These are phyloP conservation scores for Dendrobium huoshanense DNA, from an alignment of 106 monocot species.

Conservation along the genomic window DNA sequence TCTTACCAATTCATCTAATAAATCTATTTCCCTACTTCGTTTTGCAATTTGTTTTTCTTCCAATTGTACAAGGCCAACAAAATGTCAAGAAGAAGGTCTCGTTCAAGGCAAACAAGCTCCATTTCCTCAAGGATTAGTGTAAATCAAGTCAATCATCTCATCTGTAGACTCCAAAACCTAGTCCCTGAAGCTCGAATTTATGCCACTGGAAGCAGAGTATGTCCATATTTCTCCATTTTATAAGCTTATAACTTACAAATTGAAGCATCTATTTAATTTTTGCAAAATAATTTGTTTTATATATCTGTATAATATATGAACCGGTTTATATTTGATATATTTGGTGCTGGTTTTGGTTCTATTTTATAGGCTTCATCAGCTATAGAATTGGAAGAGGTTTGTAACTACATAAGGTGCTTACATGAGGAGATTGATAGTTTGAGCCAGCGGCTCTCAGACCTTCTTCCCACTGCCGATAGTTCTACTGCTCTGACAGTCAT, in stretches of 20 bases:
- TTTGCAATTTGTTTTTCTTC: not conserved
- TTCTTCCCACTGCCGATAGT: slow-evolving; percentile 37
- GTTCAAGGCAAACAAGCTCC: not conserved
- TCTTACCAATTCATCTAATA: not conserved
- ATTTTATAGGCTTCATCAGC: slow-evolving; percentile 32
- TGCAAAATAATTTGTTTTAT: not conserved
- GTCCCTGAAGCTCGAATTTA: not conserved
- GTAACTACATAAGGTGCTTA: slow-evolving; percentile 54
- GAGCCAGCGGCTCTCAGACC: slow-evolving; percentile 52
- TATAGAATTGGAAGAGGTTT: slow-evolving; percentile 44
- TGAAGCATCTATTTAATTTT: not conserved
- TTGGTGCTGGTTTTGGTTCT: too few relatives aligned
- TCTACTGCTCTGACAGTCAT: not conserved
- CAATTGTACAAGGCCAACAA: not conserved
- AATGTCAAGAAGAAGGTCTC: not conserved
- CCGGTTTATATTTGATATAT: too few relatives aligned
- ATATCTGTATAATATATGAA: not conserved
- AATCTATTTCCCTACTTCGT: not conserved
- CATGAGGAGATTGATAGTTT: slow-evolving; percentile 45
- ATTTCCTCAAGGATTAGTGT: not conserved
- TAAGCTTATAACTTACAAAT: not conserved
- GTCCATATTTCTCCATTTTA: not conserved
- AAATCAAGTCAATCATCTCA: not conserved
- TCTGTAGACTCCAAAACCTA: not conserved
- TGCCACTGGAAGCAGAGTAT: not conserved